Evolutionary conservation across 805 yeast genomes (phyloP), one percentile per base, ranked within the genome.

Genomic region (Phaffomyces antillensis): DNA sequence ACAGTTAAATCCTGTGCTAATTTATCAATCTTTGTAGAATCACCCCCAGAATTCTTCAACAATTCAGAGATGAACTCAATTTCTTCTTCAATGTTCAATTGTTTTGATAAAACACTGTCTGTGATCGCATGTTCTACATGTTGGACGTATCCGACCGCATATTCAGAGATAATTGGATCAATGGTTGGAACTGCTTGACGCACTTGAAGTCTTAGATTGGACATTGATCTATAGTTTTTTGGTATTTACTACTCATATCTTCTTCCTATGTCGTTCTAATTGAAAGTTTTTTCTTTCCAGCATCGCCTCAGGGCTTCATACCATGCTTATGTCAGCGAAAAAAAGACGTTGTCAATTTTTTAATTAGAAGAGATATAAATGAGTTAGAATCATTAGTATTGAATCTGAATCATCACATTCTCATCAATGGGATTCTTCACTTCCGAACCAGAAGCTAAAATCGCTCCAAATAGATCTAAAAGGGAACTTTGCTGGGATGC

Each of bases 401-500:
- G 2, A n/a, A 9, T 32, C 6, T 32, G 2, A n/a, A 9, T 32
- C 6, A 9, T 32, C 17, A 32, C 12, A 20, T 7, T 20, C 6
- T 20, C 23, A 20, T 20, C 23, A 17, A 39, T 39, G 38, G 43
- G 43, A 25, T 79, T 78, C 53, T 63, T 59, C 17, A 11, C 37
- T 9, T 51, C 54, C 34, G 51, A 59, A 37, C 52, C 58, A 39
- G 58, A 42, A 18, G 65, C 62, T 26, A 60, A 61, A 37, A 66
- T 66, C 3, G 73, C 80, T 5, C 84, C 84, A 32, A 77, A 78
- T 59, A 79, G 90, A 56, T 66, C 77, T 25, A 77, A 81, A 52
- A 76, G 98, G 52, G 74, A 78, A 58, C 68, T 71, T 48, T 91
- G 99, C 68, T 93, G 98, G 98, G 91, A 82, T 41, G 72, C 91